Evolutionary conservation across 2,329 filamentous ascomycete genomes (phyloP), one percentile per base, ranked within the genome.

Genomic region (Alternaria tenuissima): DNA sequence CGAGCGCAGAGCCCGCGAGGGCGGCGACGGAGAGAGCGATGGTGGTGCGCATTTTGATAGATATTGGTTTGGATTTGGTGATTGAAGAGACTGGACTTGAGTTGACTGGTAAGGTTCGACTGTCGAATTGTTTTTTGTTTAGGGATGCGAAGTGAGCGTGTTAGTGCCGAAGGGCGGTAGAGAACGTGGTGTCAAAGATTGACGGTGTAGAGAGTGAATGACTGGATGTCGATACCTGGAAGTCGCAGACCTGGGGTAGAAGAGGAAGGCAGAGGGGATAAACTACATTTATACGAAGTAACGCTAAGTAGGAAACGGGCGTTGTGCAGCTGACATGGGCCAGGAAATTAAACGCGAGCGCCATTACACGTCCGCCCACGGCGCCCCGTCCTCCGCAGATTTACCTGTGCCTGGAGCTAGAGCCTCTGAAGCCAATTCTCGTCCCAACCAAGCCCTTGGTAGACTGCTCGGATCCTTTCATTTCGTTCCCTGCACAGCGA

Each of bases 161-260:
- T 66, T 65, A 48, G 52, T 69, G 70, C 71, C 71, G 66, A 67
- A 68, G 65, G 71, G 69, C 67, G 67, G 64, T 72, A 74, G 71
- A 55, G 72, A 74, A 61, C 62, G 72, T 73, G 68, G 51, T 67
- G 65, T 71, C 68, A 74, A 68, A 68, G 65, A 73, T 60, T 73
- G 71, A 75, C 70, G 64, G 64, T 62, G 51, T 51, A 59, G 60
- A 66, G 65, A 71, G 65, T 60, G 68, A 73, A 68, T 67, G 70
- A 68, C 59, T 66, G 67, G 57, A 63, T 63, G 62, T 69, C 67
- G 70, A 65, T 72, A 73, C 69, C 72, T 74, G 70, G 71, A 73
- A 74, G 72, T 75, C 73, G 69, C 73, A 75, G 70, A 74, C 72
- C 72, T 74, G 70, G 48, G 46, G 52, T 54, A 64, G 65, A 56